Base-by-base conservation (phyloP, 75 land plant genomes). In the Isoetes taiwanensis region DNA sequence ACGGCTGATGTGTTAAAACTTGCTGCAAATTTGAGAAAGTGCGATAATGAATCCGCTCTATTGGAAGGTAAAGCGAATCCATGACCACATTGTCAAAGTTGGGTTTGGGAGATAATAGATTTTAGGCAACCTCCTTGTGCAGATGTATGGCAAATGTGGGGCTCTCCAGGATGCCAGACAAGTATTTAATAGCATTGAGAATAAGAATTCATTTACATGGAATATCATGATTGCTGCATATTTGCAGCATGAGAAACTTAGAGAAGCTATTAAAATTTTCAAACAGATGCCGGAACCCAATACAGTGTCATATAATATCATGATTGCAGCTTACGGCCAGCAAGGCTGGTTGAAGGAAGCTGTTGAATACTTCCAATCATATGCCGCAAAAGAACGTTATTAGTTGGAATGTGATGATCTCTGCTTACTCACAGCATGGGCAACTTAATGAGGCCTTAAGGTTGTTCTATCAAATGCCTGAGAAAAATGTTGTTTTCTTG, bases 181-280 rank as follows among this genome's bases (percentile, higher is more conserved):
- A 6, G 19, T 23, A 46, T 46, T 46, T 16, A n/a, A 46, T 23
- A 19, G 21, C 12, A 46, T 46, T 4, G 21, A n/a, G 50, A n/a
- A 46, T 16, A 19, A 19, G n/a, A 23, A 46, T 16, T 16, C n/a
- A 5, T 46, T 8, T 23, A 6, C 50, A 5, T 46, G 50, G 50
- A 46, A 46, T 23, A 46, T 46, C 50, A 46, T 46, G 5, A 46
- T 46, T 23, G 19, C 50, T 4, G 50, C 50, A n/a, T 46, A 46
- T 46, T 16, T 23, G 21, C 16, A 19, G 50, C 8, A 46, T 16
- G 5, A 3, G n/a, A 19, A 6, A 19, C 12, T 46, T 16, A 8
- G 25, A 3, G 50, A 46, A n/a, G 50, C 50, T 4, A 46, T 19
- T 16, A 8, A 6, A 6, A 5, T 46, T 8, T 46, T 46, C n/a